Evolutionary conservation across 306 rosid species (phyloP).

Genomic region (Bauhinia variegata): DNA sequence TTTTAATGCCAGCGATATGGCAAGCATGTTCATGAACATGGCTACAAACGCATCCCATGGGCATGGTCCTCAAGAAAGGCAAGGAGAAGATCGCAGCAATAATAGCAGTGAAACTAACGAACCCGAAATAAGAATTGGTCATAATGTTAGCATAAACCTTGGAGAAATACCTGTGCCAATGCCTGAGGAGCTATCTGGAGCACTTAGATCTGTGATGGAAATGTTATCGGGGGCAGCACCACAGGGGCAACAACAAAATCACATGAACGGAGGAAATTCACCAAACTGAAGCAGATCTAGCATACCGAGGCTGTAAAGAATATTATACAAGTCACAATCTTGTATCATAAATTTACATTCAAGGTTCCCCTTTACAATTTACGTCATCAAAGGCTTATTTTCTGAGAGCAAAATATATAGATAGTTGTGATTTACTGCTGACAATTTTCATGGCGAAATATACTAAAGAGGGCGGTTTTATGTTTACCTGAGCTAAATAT

Average conservation of each 20-base stretch:
- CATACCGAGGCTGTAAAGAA: slow-evolving; percentile 27
- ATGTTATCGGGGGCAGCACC: slow-evolving; percentile 62
- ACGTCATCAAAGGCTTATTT: too few species aligned
- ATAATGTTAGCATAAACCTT: slow-evolving; percentile 56
- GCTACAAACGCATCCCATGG: slow-evolving; percentile 53
- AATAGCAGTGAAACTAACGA: slow-evolving; percentile 42
- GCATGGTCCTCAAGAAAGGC: slow-evolving; percentile 49
- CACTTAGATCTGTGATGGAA: slow-evolving; percentile 69
- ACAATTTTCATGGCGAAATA: too few species aligned
- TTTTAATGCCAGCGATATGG: slow-evolving; percentile 50
- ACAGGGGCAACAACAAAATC: slow-evolving; percentile 53
- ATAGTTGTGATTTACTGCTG: too few species aligned
- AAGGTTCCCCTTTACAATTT: too few species aligned
- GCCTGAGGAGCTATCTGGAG: slow-evolving; percentile 67
- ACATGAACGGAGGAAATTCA: slow-evolving; percentile 49
- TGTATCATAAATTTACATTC: neutral
- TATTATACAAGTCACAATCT: neutral
- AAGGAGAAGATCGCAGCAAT: slow-evolving; percentile 39
- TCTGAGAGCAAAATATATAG: too few species aligned
- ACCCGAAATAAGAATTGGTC: slow-evolving; percentile 52
- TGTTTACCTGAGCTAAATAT: too few species aligned
- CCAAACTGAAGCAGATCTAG: slow-evolving; percentile 50
- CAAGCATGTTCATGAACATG: slow-evolving; percentile 71
- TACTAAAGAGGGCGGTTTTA: too few species aligned
- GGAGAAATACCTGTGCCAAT: slow-evolving; percentile 39